Conservation (phyloP, 2,329 filamentous ascomycete species). For the Neurospora sp. region DNA sequence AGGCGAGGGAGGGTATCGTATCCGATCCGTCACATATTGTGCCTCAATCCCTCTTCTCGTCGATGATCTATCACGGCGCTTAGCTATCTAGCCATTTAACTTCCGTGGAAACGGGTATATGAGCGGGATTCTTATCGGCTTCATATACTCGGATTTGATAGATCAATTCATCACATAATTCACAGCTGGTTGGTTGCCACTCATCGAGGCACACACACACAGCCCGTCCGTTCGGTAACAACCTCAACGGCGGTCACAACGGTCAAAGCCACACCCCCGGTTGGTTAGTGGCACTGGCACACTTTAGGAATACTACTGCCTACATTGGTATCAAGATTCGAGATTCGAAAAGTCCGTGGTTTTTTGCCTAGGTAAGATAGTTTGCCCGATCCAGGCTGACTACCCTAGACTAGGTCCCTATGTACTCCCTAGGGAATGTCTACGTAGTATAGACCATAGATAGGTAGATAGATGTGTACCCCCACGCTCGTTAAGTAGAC, state of each 20-base stretch:
- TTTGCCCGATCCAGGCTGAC: too few relatives aligned
- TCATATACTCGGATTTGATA: not conserved
- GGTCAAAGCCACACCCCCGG: not conserved
- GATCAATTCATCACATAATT: not conserved
- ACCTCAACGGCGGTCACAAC: not conserved
- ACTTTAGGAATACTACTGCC: not conserved
- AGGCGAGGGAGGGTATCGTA: not conserved
- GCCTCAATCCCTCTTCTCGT: not conserved
- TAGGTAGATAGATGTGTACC: too few relatives aligned
- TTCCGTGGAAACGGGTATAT: too few relatives aligned
- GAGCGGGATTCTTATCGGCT: too few relatives aligned
- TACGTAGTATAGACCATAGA: too few relatives aligned
- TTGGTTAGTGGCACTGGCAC: not conserved
- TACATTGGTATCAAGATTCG: not conserved
- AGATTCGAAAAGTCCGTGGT: not conserved
- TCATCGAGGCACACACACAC: not conserved
- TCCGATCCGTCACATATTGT: not conserved
- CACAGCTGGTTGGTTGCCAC: not conserved
- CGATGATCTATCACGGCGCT: too few relatives aligned
- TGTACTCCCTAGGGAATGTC: too few relatives aligned
- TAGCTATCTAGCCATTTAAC: too few relatives aligned
- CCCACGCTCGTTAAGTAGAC: too few relatives aligned
- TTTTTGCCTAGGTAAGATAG: too few relatives aligned
- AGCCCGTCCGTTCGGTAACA: not conserved
- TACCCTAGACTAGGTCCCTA: too few relatives aligned